Percentiles rank a stretch among this genome's conserved stretches.
phyloP scores from a whole-genome alignment of 2,329 filamentous ascomycete species.

The Chalaropsis ovoidea region DNA sequence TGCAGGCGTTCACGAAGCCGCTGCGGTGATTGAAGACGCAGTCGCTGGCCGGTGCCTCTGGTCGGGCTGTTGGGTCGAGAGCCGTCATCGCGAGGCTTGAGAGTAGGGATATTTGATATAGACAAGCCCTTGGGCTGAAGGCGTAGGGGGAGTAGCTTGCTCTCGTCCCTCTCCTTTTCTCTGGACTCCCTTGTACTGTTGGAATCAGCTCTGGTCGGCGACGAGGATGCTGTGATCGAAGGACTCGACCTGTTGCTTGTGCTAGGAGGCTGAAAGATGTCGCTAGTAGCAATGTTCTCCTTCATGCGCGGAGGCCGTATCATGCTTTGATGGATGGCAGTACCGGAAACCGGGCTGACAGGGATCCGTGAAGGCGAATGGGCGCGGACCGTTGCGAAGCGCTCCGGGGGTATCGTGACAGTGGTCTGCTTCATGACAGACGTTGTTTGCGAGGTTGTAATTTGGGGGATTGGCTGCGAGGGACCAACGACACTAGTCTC shows the following conservation, averaged over 20 bases:
- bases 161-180: slow-evolving; percentile 15
- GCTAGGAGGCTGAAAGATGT: slow-evolving; percentile 27
- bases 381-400: slow-evolving; percentile 28
- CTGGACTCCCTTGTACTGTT: slow-evolving; percentile 20
- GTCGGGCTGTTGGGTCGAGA: slow-evolving; percentile 29
- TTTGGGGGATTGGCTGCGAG: slow-evolving; percentile 19
- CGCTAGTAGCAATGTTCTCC: slow-evolving; percentile 36
- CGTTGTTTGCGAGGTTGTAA: slow-evolving; percentile 23
- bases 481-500: slow-evolving; percentile 23
- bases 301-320: slow-evolving; percentile 41
- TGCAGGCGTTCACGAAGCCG: slow-evolving; percentile 78
- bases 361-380: slow-evolving; percentile 44
- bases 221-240: slow-evolving; percentile 24
- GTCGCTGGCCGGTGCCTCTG: slow-evolving; percentile 42
- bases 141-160: slow-evolving; percentile 24
- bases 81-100: slow-evolving; percentile 34
- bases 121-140: slow-evolving; percentile 44
- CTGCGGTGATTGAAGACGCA: slow-evolving; percentile 60
- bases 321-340: slow-evolving; percentile 24
- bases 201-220: slow-evolving; percentile 25
- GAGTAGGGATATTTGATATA: slow-evolving; percentile 45
- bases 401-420: slow-evolving; percentile 24
- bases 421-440: slow-evolving; percentile 24
- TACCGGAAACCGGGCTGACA: slow-evolving; percentile 38
- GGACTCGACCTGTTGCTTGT: slow-evolving; percentile 1